Base-by-base conservation (phyloP, 1,284 basidiomycete genomes). In the Ganoderma meredithae region DNA sequence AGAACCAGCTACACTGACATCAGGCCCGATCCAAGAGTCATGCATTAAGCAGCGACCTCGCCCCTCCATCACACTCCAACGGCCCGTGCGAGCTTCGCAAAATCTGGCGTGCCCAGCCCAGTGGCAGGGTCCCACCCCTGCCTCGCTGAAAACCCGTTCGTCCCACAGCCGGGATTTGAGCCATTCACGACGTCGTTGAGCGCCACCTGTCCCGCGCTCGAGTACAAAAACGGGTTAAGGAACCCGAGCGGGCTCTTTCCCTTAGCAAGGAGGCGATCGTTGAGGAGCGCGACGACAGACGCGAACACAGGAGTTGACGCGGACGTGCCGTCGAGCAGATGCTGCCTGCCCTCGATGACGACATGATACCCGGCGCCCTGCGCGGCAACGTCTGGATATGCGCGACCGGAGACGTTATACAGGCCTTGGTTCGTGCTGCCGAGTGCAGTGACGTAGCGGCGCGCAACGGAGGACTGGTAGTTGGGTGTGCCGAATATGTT, bases 271-370 rank as follows among this genome's bases (percentile, higher is more conserved):
- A 83, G 82, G n/a, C 79, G 78, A 71, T 88, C 88, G 76, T 90
- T 90, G 17, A 90, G 73, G 74, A 90, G 80, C 1, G 86, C 81
- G 58, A 90, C 77, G 63, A 90, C 80, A 19, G 83, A 79, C 13
- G 84, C 84, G 65, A 88, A 81, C n/a, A 85, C 83, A 2, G 89
- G 89, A 22, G 83, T 77, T 8, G 87, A 82, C 33, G 75, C 82
- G 76, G 73, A 84, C 79, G 76, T 82, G 78, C 84, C 88, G 36
- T 83, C 86, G 40, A 88, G 86, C 56, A 81, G 80, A 58, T 80
- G 83, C 60, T 79, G 78, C 36, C 72, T 61, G 25, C 73, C 71
- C 61, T 75, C 74, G 47, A 76, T 73, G 52, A 76, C 70, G 67
- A 79, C 69, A 66, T 76, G 66, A 72, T 77, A 74, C 71, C 78